Conservation (phyloP, 768 basidiomycete species). For the Coprinellus micaceus region DNA sequence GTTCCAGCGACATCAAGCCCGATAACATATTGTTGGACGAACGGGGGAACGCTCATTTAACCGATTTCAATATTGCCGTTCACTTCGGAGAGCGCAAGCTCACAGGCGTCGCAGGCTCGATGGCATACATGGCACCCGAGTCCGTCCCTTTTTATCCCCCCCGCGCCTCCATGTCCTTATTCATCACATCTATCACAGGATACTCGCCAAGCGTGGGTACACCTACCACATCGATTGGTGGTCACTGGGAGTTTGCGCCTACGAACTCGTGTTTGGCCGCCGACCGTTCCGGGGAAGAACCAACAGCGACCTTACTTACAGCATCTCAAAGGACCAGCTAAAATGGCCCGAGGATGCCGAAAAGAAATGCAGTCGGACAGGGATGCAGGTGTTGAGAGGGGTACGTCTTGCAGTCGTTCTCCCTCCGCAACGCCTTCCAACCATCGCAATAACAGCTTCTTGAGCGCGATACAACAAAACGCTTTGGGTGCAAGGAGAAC, state of each 20-base stretch:
- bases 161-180: not conserved
- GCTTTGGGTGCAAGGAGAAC: conserved; percentile 78
- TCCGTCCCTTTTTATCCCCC: conserved; percentile 30
- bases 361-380: conserved; percentile 69
- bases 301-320: conserved; percentile 87
- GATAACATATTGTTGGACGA: conserved; percentile 98
- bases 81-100: conserved; percentile 87
- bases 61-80: conserved; percentile 98
- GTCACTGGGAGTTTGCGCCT: conserved; percentile 92
- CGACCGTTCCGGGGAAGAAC: conserved; percentile 92
- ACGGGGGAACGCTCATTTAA: conserved; percentile 91
- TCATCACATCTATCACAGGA: conserved; percentile 35
- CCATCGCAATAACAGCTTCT: conserved; percentile 54
- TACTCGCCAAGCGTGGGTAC: conserved; percentile 90
- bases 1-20: conserved; percentile 84
- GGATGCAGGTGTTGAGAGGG: conserved; percentile 74
- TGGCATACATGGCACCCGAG: conserved; percentile 98
- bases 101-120: conserved; percentile 92
- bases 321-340: conserved; percentile 83
- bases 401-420: conserved; percentile 45
- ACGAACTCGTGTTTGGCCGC: conserved; percentile 88
- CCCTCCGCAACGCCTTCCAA: conserved; percentile 6
- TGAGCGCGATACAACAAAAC: conserved; percentile 76
- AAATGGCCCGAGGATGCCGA: conserved; percentile 90
- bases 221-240: conserved; percentile 95